A percentile compares a stretch with the other conserved stretches of the same genome.
These are phyloP conservation scores for Francoa sonchifolia DNA, from an alignment of 441 rosid genomes.

Conservation along the genomic window DNA sequence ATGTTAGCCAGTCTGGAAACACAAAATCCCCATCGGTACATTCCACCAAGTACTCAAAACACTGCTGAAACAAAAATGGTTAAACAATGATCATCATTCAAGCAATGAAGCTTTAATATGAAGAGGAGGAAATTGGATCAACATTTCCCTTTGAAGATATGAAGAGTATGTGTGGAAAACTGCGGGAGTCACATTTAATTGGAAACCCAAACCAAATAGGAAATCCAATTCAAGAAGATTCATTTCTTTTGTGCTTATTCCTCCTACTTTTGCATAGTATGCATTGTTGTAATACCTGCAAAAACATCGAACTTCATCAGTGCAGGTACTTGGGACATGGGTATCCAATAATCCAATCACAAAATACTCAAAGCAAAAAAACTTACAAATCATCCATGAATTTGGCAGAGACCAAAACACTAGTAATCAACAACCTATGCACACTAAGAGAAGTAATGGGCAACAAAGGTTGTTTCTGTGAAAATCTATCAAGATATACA, in stretches of 20 bases:
- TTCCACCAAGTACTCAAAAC: too few species aligned
- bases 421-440: slow-evolving; percentile 71
- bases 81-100: too few species aligned
- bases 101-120: too few species aligned
- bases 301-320: not conserved
- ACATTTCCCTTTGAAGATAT: slow-evolving; percentile 50
- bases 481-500: slow-evolving; percentile 69
- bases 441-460: slow-evolving; percentile 60
- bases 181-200: slow-evolving; percentile 55
- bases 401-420: slow-evolving; percentile 72
- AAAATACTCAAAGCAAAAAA: not conserved
- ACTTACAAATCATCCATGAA: slow-evolving; percentile 93
- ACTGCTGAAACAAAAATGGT: too few species aligned
- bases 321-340: not conserved
- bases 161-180: slow-evolving; percentile 45
- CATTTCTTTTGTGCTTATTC: slow-evolving; percentile 73
- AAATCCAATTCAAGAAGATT: slow-evolving; percentile 81
- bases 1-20: too few species aligned
- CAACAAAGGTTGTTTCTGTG: slow-evolving; percentile 46
- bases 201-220: slow-evolving; percentile 66
- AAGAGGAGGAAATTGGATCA: too few species aligned
- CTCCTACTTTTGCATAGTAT: slow-evolving; percentile 72
- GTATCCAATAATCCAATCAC: too few species aligned
- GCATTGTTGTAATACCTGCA: slow-evolving; percentile 72
- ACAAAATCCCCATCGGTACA: too few species aligned